phyloP scores from a whole-genome alignment of 768 basidiomycete genomes.

The Amanita pallidorosea region DNA sequence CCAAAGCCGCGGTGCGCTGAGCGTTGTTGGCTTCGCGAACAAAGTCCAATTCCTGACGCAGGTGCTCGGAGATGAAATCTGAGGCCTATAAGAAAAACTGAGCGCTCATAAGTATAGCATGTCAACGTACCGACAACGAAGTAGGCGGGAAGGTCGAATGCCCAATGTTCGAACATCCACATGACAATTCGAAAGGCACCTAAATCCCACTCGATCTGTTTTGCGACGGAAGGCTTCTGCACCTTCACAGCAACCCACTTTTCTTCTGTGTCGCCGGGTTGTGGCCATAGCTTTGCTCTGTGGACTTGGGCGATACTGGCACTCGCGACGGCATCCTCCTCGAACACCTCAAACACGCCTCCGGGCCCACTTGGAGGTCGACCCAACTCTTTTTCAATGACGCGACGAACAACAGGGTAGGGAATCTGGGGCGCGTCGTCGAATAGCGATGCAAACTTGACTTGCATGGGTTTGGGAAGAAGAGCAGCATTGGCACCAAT shows the following conservation, averaged over 20 bases:
- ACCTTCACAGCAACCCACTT: slow-evolving; percentile 88
- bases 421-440: slow-evolving; percentile 85
- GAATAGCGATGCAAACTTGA: slow-evolving; percentile 74
- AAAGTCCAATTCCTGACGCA: slow-evolving; percentile 79
- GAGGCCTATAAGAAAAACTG: background rate
- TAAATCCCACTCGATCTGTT: slow-evolving; percentile 81
- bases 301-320: slow-evolving; percentile 94
- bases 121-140: slow-evolving; percentile 56
- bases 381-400: slow-evolving; percentile 64
- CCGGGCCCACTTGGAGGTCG: slow-evolving; percentile 51
- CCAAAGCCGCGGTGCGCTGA: slow-evolving; percentile 50
- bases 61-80: slow-evolving; percentile 75
- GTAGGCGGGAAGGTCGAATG: slow-evolving; percentile 81
- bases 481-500: slow-evolving; percentile 81
- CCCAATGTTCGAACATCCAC: slow-evolving; percentile 70
- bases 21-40: slow-evolving; percentile 73
- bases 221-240: slow-evolving; percentile 82
- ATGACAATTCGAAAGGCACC: slow-evolving; percentile 59
- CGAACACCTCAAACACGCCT: slow-evolving; percentile 73
- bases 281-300: slow-evolving; percentile 47
- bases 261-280: slow-evolving; percentile 26
- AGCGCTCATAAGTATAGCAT: background rate
- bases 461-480: slow-evolving; percentile 74
- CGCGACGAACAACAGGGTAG: slow-evolving; percentile 53
- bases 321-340: slow-evolving; percentile 67